These are phyloP conservation scores for Aspergillus aculeatinus DNA, from an alignment of 2,329 filamentous ascomycete species.

Conservation along the genomic window DNA sequence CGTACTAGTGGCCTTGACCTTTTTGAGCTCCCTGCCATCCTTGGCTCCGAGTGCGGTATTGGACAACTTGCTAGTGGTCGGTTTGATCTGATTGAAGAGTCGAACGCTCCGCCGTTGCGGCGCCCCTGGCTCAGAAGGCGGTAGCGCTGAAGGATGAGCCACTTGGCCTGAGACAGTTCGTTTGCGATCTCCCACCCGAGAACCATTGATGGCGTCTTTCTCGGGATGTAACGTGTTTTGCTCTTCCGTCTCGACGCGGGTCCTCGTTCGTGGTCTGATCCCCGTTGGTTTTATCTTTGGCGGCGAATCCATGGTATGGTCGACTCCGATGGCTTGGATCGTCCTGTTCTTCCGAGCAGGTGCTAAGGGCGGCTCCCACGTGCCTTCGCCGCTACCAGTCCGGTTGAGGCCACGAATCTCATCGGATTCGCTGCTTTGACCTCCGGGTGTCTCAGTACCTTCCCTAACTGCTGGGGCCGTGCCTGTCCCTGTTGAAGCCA, in stretches of 20 bases:
- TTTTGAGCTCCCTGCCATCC: conserved; percentile 74
- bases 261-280: conserved; percentile 43
- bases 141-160: conserved; percentile 52
- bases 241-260: conserved; percentile 42
- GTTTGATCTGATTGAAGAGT: conserved; percentile 68
- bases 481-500: conserved; percentile 34
- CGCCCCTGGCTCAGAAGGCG: conserved; percentile 60
- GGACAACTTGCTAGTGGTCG: conserved; percentile 63
- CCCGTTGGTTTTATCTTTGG: conserved; percentile 62
- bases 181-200: conserved; percentile 66
- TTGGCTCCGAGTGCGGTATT: conserved; percentile 59
- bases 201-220: conserved; percentile 31
- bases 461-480: conserved; percentile 46
- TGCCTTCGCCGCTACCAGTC: conserved; percentile 28
- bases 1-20: conserved; percentile 72
- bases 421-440: conserved; percentile 45
- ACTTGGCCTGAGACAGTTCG: conserved; percentile 86
- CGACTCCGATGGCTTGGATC: conserved; percentile 53
- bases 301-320: conserved; percentile 55
- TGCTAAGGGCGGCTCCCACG: conserved; percentile 46
- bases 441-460: conserved; percentile 63
- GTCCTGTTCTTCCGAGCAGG: conserved; percentile 54
- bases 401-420: conserved; percentile 39
- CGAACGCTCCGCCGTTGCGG: conserved; percentile 70
- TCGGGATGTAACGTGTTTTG: conserved; percentile 33